Base-by-base conservation (phyloP, 148 eudicot genomes). In the Salicornia ramosissima region DNA sequence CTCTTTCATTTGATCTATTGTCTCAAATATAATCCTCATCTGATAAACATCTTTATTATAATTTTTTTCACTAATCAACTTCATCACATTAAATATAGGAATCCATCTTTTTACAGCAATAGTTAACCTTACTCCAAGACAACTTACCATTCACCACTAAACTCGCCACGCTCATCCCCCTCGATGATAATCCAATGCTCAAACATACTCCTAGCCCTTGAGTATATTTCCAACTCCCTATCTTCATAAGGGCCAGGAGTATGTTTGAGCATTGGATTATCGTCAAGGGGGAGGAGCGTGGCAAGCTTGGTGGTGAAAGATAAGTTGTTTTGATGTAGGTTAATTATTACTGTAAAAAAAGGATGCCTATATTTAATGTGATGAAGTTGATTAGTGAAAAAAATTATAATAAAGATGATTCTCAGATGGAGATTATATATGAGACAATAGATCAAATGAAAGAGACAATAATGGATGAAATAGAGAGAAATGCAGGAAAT, bases 391-490 rank as follows among this genome's bases (percentile, higher is more conserved):
- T 86, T n/a, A 61, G 77, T 39, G 64, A 60, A 45, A 67, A 18
- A 24, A 64, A 75, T 47, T 30, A 61, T 49, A 68, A 69, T 25
- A 69, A 69, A 42, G 80, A 46, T 65, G 64, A 78, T 42, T 39
- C 82, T 9, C 78, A 72, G 15, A 52, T 82, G 64, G 93, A 85
- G 55, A 78, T 67, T 69, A 80, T 90, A 71, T 88, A 90, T 8
- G 91, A 90, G 62, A 86, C 84, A 1, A 77, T 90, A 66, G 93
- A 88, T 69, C 89, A 88, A 62, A 86, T 78, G 19, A 90, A 88
- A 73, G 94, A 88, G 75, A 85, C 80, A 0, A 90, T 90, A 13
- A 75, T 72, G 14, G 69, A 72, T 30, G 90, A 81, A 15, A 75
- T 88, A 36, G 67, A 67, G 16, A 43, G 50, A 39, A 85, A 74